These are phyloP conservation scores for Talaromyces proteolyticus DNA, from an alignment of 495 filamentous ascomycete species.

Conservation along the genomic window DNA sequence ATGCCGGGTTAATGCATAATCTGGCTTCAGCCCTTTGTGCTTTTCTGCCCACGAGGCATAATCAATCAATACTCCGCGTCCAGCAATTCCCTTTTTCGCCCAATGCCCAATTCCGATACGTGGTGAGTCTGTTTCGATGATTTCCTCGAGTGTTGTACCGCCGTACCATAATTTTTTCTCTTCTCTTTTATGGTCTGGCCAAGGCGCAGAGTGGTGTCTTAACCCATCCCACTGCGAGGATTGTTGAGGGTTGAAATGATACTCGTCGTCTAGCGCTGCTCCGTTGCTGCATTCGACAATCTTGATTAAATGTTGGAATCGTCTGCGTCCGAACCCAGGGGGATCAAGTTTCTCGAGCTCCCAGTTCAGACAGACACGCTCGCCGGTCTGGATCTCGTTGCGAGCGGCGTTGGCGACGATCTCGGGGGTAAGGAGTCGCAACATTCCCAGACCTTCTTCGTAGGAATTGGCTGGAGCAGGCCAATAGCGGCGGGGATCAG, in stretches of 20 bases:
- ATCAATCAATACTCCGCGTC: constrained; percentile 50
- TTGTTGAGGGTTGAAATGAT: constrained; percentile 70
- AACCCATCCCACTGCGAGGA: constrained; percentile 77
- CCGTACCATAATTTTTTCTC: constrained; percentile 46
- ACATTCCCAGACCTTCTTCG: constrained; percentile 49
- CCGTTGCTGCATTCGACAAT: constrained; percentile 28
- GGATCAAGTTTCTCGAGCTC: constrained; percentile 42
- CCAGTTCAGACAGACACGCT: constrained; percentile 47
- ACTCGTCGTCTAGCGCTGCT: constrained; percentile 60
- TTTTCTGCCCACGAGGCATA: constrained; percentile 43
- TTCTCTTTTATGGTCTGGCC: constrained; percentile 26
- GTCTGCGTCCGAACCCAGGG: constrained; percentile 47
- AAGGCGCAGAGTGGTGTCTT: constrained; percentile 47
- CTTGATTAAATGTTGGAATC: constrained; percentile 53
- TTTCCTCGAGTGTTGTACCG: constrained; percentile 43
- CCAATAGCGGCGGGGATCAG: constrained; percentile 44
- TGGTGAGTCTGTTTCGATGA: constrained; percentile 43
- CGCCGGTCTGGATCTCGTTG: constrained; percentile 41
- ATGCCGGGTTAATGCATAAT: constrained; percentile 52
- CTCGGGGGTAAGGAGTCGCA: constrained; percentile 42
- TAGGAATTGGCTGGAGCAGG: constrained; percentile 33
- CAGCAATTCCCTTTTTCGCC: constrained; percentile 47
- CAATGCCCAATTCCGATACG: constrained; percentile 45
- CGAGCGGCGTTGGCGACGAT: constrained; percentile 40
- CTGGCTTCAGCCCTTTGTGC: constrained; percentile 34